These are phyloP conservation scores for Sporothrix euskadiensis DNA, from an alignment of 2,329 filamentous ascomycete genomes.

Conservation along the genomic window DNA sequence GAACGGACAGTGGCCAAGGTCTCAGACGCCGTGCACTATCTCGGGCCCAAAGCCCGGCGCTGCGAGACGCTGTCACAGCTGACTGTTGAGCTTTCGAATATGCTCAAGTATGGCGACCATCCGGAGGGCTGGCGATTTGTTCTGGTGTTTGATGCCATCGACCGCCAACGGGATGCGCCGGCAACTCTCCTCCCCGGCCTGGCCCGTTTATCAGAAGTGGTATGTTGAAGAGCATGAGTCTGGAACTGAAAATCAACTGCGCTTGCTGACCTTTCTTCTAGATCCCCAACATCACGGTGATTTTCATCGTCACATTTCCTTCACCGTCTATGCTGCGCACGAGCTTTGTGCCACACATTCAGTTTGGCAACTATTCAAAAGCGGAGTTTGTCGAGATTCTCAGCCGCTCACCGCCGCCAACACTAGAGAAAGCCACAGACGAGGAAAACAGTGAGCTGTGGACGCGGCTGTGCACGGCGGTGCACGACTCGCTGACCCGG, in stretches of 20 bases:
- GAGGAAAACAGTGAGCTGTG: constrained; percentile 68
- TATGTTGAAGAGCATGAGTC: constrained; percentile 46
- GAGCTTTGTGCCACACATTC: constrained; percentile 70
- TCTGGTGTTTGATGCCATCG: constrained; percentile 84
- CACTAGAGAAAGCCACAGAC: constrained; percentile 52
- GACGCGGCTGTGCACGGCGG: constrained; percentile 76
- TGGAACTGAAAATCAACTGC: neutral
- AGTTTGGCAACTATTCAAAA: constrained; percentile 83
- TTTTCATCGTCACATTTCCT: constrained; percentile 75
- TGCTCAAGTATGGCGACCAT: constrained; percentile 53
- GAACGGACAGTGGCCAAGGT: constrained; percentile 67
- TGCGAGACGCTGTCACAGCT: constrained; percentile 83
- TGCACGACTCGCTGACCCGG: constrained; percentile 83
- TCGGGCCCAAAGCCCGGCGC: constrained; percentile 53
- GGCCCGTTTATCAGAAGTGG: constrained; percentile 76
- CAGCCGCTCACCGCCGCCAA: constrained; percentile 50
- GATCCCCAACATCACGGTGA: constrained; percentile 74
- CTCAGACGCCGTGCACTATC: constrained; percentile 51
- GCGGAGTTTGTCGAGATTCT: constrained; percentile 77
- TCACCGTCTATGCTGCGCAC: constrained; percentile 68
- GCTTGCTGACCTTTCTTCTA: constrained; percentile 40
- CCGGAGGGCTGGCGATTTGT: constrained; percentile 63
- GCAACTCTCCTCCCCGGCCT: constrained; percentile 78
- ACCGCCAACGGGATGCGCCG: constrained; percentile 77
- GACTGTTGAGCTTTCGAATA: constrained; percentile 67